phyloP scores from a whole-genome alignment of 192 early-diverging fungal genomes.

The Rhizophlyctis rosea region DNA sequence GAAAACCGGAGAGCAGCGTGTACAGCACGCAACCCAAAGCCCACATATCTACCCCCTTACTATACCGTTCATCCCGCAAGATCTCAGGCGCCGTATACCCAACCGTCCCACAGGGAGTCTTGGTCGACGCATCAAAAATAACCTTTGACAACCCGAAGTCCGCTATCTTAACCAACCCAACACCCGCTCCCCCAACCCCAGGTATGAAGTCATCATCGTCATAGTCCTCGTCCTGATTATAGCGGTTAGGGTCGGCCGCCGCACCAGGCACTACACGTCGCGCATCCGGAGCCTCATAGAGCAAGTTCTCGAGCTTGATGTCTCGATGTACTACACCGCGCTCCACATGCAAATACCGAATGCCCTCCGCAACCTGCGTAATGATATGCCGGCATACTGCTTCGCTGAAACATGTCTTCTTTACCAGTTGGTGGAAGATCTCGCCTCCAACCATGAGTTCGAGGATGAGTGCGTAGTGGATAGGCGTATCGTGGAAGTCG shows the following conservation, averaged over 20 bases:
- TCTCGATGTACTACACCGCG: constrained; percentile 58
- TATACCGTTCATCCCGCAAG: constrained; percentile 57
- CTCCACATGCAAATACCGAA: constrained; percentile 81
- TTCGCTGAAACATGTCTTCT: constrained; percentile 79
- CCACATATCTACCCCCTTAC: constrained; percentile 74
- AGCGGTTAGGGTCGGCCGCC: constrained; percentile 65
- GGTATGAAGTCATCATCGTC: constrained; percentile 72
- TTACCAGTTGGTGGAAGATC: constrained; percentile 82
- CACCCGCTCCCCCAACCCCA: constrained; percentile 76
- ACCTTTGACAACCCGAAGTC: constrained; percentile 90
- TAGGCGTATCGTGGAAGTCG: constrained; percentile 72
- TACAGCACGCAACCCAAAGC: constrained; percentile 61
- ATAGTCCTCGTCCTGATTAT: no score
- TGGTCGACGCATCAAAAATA: constrained; percentile 75
- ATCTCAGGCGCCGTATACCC: constrained; percentile 94
- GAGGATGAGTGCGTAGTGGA: constrained; percentile 73
- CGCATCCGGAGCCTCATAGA: constrained; percentile 44
- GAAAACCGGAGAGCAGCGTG: constrained; percentile 47
- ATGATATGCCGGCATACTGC: constrained; percentile 76
- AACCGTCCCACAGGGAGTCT: constrained; percentile 89
- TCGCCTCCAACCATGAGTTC: constrained; percentile 88
- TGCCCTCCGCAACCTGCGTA: constrained; percentile 78
- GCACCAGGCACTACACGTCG: constrained; percentile 2
- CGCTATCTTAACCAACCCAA: constrained; percentile 80
- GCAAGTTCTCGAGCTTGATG: constrained; percentile 88